Conservation (phyloP, 2,329 filamentous ascomycete species). For the Diaporthe destruens region DNA sequence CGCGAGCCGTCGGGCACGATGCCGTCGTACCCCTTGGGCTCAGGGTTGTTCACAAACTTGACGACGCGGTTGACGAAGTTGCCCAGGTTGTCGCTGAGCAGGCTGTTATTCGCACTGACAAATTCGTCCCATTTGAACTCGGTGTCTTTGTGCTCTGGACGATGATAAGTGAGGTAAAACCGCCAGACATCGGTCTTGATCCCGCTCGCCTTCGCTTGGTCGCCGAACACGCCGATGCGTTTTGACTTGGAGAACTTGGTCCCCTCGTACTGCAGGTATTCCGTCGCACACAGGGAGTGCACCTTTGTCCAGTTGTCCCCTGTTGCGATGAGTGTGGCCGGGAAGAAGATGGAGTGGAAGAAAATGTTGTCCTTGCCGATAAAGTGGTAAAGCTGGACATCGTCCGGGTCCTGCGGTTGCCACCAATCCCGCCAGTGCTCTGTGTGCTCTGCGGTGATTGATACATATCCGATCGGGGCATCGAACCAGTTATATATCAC, state of each 20-base stretch:
- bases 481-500: conserved; percentile 82
- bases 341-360: conserved; percentile 84
- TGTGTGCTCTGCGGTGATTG: conserved; percentile 82
- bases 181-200: conserved; percentile 84
- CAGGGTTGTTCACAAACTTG: conserved; percentile 76
- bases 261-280: conserved; percentile 78
- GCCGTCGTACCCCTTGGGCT: conserved; percentile 71
- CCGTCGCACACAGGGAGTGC: conserved; percentile 78
- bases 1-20: conserved; percentile 68
- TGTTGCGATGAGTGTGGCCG: conserved; percentile 77
- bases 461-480: conserved; percentile 82
- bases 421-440: conserved; percentile 81
- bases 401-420: conserved; percentile 67
- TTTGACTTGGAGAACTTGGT: conserved; percentile 83
- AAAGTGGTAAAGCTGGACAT: conserved; percentile 82
- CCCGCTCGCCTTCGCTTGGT: conserved; percentile 77
- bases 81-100: conserved; percentile 81
- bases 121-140: conserved; percentile 92
- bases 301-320: conserved; percentile 80
- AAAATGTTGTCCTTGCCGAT: conserved; percentile 81
- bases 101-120: conserved; percentile 87
- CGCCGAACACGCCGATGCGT: conserved; percentile 81
- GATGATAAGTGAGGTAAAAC: conserved; percentile 87
- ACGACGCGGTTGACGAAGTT: conserved; percentile 81
- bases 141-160: conserved; percentile 87